These are phyloP conservation scores for Codiaeum variegatum DNA, from an alignment of 441 rosid genomes.

Conservation along the genomic window DNA sequence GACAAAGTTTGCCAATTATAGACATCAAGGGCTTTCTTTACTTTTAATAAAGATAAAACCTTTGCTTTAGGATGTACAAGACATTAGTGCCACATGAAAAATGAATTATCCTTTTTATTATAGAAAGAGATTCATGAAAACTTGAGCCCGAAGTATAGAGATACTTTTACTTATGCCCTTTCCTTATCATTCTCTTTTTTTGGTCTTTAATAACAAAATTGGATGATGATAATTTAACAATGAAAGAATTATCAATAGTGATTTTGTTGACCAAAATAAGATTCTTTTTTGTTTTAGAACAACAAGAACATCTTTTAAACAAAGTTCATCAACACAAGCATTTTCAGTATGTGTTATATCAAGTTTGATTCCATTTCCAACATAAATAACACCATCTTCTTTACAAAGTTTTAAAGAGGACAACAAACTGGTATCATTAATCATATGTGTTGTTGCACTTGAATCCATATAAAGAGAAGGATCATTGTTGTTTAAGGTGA, in stretches of 20 bases:
- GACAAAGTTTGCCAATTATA: background rate
- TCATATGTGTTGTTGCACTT: background rate
- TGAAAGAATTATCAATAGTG: background rate
- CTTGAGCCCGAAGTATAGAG: background rate
- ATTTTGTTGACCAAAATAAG: background rate
- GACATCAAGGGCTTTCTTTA: background rate
- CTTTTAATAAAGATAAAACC: background rate
- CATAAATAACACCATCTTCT: background rate
- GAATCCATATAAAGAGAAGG: background rate
- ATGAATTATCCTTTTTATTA: background rate
- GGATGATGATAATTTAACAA: background rate
- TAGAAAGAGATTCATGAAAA: background rate
- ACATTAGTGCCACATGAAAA: background rate
- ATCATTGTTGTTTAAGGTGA: background rate
- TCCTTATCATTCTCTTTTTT: background rate
- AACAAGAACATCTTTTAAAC: background rate
- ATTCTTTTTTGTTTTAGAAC: background rate
- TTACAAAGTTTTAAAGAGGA: background rate
- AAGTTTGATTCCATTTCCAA: conserved; percentile 1
- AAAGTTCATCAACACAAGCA: background rate
- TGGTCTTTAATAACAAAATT: background rate
- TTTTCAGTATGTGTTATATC: background rate
- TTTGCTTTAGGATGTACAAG: background rate
- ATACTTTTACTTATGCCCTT: too few relatives aligned
- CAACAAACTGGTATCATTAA: background rate